Evolutionary conservation across 148 eudicot species (phyloP).

Genomic region (Pouteria glomerata): DNA sequence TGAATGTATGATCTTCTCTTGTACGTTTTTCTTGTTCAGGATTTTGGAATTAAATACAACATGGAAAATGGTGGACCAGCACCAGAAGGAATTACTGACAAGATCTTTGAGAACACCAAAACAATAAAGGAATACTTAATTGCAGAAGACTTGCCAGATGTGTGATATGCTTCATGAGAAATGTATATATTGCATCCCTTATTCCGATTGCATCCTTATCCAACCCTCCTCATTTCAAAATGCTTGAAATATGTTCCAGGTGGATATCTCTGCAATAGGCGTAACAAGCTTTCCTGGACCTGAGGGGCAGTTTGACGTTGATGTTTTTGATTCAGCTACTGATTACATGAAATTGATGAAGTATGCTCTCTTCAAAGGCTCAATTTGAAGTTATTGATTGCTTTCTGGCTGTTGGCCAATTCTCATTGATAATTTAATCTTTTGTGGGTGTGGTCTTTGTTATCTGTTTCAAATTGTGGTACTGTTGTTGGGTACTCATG

Average conservation of each 20-base stretch:
- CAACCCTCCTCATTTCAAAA: neutral
- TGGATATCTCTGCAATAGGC: conserved; percentile 69
- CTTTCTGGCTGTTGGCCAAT: neutral
- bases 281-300: conserved; percentile 73
- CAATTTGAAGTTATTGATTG: neutral
- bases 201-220: neutral
- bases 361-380: conserved; percentile 39
- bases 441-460: too few species aligned
- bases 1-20: neutral
- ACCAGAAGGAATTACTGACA: conserved; percentile 86
- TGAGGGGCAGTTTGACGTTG: conserved; percentile 86
- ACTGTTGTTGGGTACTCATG: too few species aligned
- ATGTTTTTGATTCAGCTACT: conserved; percentile 89
- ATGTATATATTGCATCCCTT: conserved; percentile 8
- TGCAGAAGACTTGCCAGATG: conserved; percentile 90
- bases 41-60: conserved; percentile 95
- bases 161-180: conserved; percentile 24
- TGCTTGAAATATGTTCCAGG: conserved; percentile 38
- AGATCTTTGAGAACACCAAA: conserved; percentile 82
- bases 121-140: conserved; percentile 90
- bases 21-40: conserved; percentile 37
- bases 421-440: neutral
- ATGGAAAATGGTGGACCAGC: conserved; percentile 99
- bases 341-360: conserved; percentile 90
- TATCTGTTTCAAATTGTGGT: too few species aligned